phyloP scores from a whole-genome alignment of 78 protist genomes.

The Dictyostelium purpureum region DNA sequence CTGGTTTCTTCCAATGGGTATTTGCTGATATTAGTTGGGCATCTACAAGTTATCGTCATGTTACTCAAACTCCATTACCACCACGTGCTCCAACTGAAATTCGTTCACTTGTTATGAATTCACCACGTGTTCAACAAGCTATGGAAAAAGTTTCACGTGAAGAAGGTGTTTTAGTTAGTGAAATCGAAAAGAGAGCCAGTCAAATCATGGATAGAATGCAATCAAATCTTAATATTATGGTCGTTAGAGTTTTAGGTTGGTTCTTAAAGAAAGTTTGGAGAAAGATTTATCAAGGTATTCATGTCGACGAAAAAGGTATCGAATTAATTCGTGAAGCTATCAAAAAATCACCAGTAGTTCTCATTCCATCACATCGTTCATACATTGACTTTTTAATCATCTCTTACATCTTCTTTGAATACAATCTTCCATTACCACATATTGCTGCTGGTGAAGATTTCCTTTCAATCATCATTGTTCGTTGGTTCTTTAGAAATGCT shows the following conservation, averaged over 20 bases:
- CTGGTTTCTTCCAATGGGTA: constrained; percentile 71
- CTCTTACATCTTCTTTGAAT: constrained; percentile 82
- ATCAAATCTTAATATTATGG: constrained; percentile 45
- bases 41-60: constrained; percentile 57
- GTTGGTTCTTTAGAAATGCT: constrained; percentile 82
- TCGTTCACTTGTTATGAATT: constrained; percentile 74
- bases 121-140: constrained; percentile 76
- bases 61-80: constrained; percentile 75
- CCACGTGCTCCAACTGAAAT: constrained; percentile 77
- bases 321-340: constrained; percentile 66
- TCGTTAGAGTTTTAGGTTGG: constrained; percentile 79
- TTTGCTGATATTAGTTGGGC: constrained; percentile 75
- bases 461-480: constrained; percentile 53
- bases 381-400: constrained; percentile 90
- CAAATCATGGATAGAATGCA: constrained; percentile 84
- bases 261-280: constrained; percentile 83
- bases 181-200: constrained; percentile 65
- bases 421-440: constrained; percentile 87
- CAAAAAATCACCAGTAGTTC: constrained; percentile 83
- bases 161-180: constrained; percentile 61
- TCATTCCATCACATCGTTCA: constrained; percentile 88
- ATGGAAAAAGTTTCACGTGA: constrained; percentile 69
- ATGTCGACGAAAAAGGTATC: constrained; percentile 84
- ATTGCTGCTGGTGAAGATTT: constrained; percentile 88
- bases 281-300: constrained; percentile 77